Evolutionary conservation across 306 rosid species (phyloP).

Genomic region (Datisca glomerata): DNA sequence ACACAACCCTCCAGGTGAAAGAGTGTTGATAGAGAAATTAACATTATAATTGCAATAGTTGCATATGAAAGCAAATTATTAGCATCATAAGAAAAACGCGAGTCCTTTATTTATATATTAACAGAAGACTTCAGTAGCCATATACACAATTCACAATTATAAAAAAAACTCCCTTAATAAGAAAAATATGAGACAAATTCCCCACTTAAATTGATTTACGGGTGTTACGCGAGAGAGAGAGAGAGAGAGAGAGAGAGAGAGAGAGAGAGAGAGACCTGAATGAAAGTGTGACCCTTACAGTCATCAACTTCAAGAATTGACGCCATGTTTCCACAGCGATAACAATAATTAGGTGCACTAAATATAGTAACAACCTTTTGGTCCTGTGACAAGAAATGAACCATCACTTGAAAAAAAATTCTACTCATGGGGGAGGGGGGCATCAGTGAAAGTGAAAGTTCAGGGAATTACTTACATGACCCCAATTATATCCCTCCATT

Average conservation of each 20-base stretch:
- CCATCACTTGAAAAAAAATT: too few species aligned
- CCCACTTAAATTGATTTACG: neutral
- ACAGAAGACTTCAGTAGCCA: too few species aligned
- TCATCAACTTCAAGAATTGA: conserved; percentile 94
- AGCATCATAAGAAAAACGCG: too few species aligned
- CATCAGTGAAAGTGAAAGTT: too few species aligned
- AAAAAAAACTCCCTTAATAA: too few species aligned
- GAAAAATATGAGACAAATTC: neutral
- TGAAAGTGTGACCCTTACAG: conserved; percentile 88
- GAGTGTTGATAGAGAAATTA: too few species aligned
- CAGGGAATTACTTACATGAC: conserved; percentile 43
- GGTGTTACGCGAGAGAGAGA: neutral
- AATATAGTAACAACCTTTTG: conserved; percentile 94
- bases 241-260: neutral
- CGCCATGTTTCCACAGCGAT: conserved; percentile 97
- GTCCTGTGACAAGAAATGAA: conserved; percentile 42
- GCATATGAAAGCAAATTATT: too few species aligned
- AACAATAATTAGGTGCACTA: conserved; percentile 91
- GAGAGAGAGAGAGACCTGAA: conserved; percentile 47
- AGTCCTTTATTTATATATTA: too few species aligned
- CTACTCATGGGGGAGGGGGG: too few species aligned
- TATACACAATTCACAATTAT: too few species aligned
- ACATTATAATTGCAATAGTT: too few species aligned
- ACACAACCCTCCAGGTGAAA: too few species aligned
- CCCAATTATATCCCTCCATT: conserved; percentile 98